These are phyloP conservation scores for Annulohypoxylon bovei DNA, from an alignment of 495 filamentous ascomycete genomes.

Conservation along the genomic window DNA sequence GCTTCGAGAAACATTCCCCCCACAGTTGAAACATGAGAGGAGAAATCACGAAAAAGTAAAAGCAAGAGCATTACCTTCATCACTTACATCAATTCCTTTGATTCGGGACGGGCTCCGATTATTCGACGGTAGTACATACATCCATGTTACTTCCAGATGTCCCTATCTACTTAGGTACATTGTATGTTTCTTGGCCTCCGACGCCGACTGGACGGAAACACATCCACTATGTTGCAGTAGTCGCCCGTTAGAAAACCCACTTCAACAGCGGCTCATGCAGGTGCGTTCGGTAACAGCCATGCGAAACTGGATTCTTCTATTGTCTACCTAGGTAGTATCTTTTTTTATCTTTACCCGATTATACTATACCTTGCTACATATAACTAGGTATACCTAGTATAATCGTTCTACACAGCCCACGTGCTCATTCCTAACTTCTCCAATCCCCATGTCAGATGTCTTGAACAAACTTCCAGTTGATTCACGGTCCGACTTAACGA, in stretches of 20 bases:
- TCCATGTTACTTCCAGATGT: constrained; percentile 7
- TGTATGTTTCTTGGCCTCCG: background rate
- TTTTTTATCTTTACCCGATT: background rate
- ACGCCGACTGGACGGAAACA: constrained; percentile 35
- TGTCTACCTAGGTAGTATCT: background rate
- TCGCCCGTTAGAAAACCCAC: constrained; percentile 24
- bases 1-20: constrained; percentile 36
- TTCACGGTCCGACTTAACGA: background rate
- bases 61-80: background rate
- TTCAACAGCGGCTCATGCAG: constrained; percentile 20
- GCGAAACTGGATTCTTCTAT: constrained; percentile 1
- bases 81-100: constrained; percentile 1
- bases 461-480: background rate
- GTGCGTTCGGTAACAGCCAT: constrained; percentile 4
- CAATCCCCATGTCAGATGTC: background rate
- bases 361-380: background rate
- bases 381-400: background rate
- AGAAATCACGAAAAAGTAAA: background rate
- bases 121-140: background rate
- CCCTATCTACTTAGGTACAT: background rate
- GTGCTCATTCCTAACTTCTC: background rate
- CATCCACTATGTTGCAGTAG: constrained; percentile 35
- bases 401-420: background rate
- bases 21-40: constrained; percentile 3
- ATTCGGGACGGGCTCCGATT: constrained; percentile 19